Evolutionary conservation across 2,329 filamentous ascomycete genomes (phyloP).

Genomic region (Cercospora sp.): DNA sequence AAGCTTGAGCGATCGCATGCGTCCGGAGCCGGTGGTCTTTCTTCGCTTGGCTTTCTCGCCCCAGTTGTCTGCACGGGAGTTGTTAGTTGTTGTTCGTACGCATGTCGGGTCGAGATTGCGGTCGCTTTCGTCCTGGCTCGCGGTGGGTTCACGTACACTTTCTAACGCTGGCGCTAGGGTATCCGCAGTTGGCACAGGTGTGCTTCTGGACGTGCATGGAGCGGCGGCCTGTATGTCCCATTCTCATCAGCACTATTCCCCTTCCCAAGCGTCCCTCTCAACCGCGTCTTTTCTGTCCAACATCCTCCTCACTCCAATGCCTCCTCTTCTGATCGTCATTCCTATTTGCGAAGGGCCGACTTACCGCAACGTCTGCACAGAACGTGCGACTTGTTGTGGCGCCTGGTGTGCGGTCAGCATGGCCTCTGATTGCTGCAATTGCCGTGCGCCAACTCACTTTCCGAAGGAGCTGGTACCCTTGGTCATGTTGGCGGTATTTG

Average conservation of each 20-base stretch:
- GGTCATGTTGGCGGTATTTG: slow-evolving; percentile 16
- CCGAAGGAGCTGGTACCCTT: slow-evolving; percentile 17
- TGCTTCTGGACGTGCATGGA: slow-evolving; percentile 99
- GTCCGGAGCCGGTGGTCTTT: slow-evolving; percentile 97
- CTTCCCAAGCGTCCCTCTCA: slow-evolving; percentile 9
- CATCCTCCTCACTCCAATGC: slow-evolving; percentile 2
- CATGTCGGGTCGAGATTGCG: slow-evolving; percentile 5
- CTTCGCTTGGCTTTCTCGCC: slow-evolving; percentile 99
- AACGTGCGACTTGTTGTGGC: slow-evolving; percentile 98
- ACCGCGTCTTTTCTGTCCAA: not conserved
- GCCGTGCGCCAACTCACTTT: slow-evolving; percentile 9
- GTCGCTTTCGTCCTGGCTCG: slow-evolving; percentile 6
- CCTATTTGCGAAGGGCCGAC: slow-evolving; percentile 44
- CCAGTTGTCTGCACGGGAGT: slow-evolving; percentile 79
- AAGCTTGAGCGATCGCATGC: slow-evolving; percentile 91
- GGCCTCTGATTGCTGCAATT: not conserved
- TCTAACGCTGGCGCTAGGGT: slow-evolving; percentile 93
- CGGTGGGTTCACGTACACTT: slow-evolving; percentile 75
- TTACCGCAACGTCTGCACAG: slow-evolving; percentile 97
- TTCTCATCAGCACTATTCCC: slow-evolving; percentile 34
- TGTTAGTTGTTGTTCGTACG: slow-evolving; percentile 21
- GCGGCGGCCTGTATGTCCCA: slow-evolving; percentile 68
- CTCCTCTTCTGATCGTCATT: slow-evolving; percentile 5
- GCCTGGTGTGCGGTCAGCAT: slow-evolving; percentile 48
- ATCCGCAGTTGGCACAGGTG: slow-evolving; percentile 93